Conservation (phyloP, 176 grass and related monocot species). For the Phragmites australis region DNA sequence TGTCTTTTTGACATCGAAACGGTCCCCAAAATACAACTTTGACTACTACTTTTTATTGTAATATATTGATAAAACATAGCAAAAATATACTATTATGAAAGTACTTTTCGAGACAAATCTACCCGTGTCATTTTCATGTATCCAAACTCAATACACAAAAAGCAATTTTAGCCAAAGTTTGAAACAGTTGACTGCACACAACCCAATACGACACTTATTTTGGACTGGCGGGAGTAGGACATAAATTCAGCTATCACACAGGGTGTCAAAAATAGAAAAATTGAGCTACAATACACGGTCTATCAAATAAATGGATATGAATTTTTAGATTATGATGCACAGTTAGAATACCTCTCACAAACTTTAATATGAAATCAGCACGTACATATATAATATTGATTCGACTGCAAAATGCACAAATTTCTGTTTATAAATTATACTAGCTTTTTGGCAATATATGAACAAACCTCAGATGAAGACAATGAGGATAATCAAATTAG, state of each 20-base stretch:
- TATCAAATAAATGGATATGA: not conserved
- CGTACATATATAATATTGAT: constrained; percentile 23
- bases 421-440: constrained; percentile 13
- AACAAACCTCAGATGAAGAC: constrained; percentile 8
- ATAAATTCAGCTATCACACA: not conserved
- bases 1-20: too few species aligned
- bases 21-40: too few species aligned
- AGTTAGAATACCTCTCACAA: not conserved
- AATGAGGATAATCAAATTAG: constrained; percentile 31
- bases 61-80: too few species aligned
- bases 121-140: too few species aligned
- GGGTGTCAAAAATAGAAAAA: not conserved
- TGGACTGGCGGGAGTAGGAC: too few species aligned
- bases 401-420: not conserved
- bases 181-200: too few species aligned
- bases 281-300: not conserved
- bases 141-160: too few species aligned
- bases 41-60: too few species aligned
- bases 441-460: constrained; percentile 5
- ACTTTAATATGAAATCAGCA: constrained; percentile 14
- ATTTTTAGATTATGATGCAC: not conserved
- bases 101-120: too few species aligned
- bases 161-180: too few species aligned
- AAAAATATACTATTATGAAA: too few species aligned
- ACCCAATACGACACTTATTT: too few species aligned